Evolutionary conservation across 768 basidiomycete species (phyloP).

Genomic region (Jaapia argillacea): DNA sequence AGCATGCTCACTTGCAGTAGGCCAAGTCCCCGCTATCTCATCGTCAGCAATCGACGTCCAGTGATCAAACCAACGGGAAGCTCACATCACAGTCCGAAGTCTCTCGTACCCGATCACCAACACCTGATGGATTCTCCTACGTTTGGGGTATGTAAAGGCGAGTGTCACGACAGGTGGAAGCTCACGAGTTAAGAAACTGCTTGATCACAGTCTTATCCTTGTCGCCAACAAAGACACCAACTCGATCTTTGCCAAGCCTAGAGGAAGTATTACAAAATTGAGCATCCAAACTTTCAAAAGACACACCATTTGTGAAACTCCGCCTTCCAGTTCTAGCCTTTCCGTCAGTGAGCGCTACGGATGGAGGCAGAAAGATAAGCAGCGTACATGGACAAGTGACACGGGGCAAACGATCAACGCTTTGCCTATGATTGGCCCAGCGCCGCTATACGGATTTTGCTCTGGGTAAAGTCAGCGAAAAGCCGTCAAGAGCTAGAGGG

Average conservation of each 20-base stretch:
- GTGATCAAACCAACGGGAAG: conserved; percentile 7
- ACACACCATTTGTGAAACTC: conserved; percentile 94
- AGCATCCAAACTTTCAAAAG: conserved; percentile 13
- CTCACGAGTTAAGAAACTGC: conserved; percentile 59
- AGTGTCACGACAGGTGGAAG: neutral
- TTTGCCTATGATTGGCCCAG: conserved; percentile 55
- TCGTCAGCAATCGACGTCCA: neutral
- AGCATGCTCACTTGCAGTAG: conserved; percentile 47
- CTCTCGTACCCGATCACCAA: conserved; percentile 94
- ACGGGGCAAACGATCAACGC: conserved; percentile 93
- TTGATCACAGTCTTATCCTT: conserved; percentile 47
- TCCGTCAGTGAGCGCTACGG: neutral
- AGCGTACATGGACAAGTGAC: conserved; percentile 66
- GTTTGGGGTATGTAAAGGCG: neutral
- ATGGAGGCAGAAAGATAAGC: conserved; percentile 1
- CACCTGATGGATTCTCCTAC: conserved; percentile 69
- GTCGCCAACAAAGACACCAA: conserved; percentile 52
- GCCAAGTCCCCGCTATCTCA: conserved; percentile 39
- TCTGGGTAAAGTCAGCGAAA: conserved; percentile 29
- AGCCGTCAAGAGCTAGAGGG: neutral
- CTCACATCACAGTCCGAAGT: conserved; percentile 73
- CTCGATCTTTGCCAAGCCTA: conserved; percentile 45
- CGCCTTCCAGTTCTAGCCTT: conserved; percentile 78
- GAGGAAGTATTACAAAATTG: neutral
- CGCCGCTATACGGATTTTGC: conserved; percentile 70